Evolutionary conservation across 2,329 filamentous ascomycete genomes (phyloP).

Genomic region (Exophiala dermatitidis): DNA sequence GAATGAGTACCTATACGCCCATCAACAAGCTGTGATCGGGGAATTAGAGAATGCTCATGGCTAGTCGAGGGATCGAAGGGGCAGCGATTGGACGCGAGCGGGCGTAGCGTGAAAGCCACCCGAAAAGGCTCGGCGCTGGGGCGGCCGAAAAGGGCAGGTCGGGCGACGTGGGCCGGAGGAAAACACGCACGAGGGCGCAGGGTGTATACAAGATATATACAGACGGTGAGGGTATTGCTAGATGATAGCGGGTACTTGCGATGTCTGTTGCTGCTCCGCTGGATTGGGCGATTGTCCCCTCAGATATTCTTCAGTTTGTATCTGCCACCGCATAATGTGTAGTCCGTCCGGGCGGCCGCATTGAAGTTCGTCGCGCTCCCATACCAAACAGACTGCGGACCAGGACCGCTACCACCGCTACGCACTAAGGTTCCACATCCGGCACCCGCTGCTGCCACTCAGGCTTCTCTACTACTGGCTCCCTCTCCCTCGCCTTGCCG

Average conservation of each 20-base stretch:
- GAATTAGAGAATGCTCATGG: slow-evolving; percentile 12
- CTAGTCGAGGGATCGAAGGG: slow-evolving; percentile 12
- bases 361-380: not conserved
- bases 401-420: no score
- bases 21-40: slow-evolving; percentile 1
- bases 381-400: not conserved
- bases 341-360: no score
- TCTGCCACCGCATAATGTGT: no score
- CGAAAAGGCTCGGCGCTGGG: not conserved
- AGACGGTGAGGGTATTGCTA: not conserved
- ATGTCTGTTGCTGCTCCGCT: not conserved
- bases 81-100: slow-evolving; percentile 13
- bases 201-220: not conserved
- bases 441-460: slow-evolving; percentile 5
- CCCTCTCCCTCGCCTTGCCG: slow-evolving; percentile 5
- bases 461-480: slow-evolving; percentile 6
- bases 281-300: no score
- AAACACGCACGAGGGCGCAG: not conserved
- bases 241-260: not conserved
- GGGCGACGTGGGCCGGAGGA: not conserved
- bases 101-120: not conserved
- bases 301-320: no score
- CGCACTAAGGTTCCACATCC: slow-evolving; percentile 12
- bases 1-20: slow-evolving; percentile 20
- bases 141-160: not conserved